Base-by-base conservation (phyloP, 2,329 filamentous ascomycete species). In the Aspergillus neotritici region DNA sequence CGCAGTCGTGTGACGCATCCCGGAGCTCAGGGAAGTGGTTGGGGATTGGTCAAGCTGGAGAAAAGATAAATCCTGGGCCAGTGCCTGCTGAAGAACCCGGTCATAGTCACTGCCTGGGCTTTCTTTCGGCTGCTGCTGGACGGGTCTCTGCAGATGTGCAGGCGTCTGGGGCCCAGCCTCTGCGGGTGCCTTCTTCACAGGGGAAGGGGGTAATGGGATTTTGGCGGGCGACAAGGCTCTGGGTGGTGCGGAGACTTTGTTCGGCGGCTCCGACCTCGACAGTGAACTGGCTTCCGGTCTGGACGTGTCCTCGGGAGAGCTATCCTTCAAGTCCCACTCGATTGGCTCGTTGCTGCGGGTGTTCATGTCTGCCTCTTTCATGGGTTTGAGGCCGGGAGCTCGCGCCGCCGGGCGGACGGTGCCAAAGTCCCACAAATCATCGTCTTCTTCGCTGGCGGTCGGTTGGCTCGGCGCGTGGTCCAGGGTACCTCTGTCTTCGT, bases 351-450 rank as follows among this genome's bases (percentile, higher is more conserved):
- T 71, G 29, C 79, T 76, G 45, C 89, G 78, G 13, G 85, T 80
- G 62, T 95, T 95, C 13, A 86, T 83, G 10, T 84, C 84, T 28
- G 85, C 84, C 47, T 90, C 87, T 52, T 87, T 89, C 82, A 95
- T 81, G 0, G 82, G 74, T 53, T 84, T 77, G 37, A 87, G 71
- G 3, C 83, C 83, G 35, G 79, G 61, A 25, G 75, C 76, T 48
- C 82, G 81, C 41, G 83, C 80, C n/a, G 84, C 82, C 5, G 94
- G 83, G 44, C 90, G 79, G 40, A 98, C 87, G 0, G 93, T 98
- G 34, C 93, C 93, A 71, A 98, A 98, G 65, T 98, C 93, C 93
- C 93, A 98, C 62, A 97, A 80, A 64, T 97, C 93, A 63, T 96
- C 61, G 9, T 63, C 56, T 11, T 85, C 77, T 44, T 83, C 77